Conservation (phyloP, 169 alveolate species). For the Cyclospora cayetanensis region DNA sequence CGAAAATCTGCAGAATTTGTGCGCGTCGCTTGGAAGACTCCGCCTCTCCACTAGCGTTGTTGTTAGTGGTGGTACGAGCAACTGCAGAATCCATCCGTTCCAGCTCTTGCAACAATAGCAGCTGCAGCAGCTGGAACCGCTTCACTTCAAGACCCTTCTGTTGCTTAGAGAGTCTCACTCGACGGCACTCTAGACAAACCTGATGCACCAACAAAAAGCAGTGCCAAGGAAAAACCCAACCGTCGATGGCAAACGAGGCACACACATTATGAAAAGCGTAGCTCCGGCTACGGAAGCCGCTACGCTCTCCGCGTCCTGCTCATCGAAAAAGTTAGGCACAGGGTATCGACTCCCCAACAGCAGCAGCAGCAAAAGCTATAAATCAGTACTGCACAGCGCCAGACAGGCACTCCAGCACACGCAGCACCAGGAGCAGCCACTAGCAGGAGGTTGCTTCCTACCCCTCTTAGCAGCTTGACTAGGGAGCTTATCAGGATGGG, state of each 20-base stretch:
- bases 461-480: constrained; percentile 48
- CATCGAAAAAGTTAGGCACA: too few species aligned
- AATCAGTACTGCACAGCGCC: background rate
- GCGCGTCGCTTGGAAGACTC: background rate
- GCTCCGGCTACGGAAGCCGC: too few species aligned
- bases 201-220: background rate
- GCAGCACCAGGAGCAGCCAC: background rate
- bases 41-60: background rate
- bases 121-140: constrained; percentile 52
- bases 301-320: too few species aligned
- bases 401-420: background rate
- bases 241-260: too few species aligned
- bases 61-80: constrained; percentile 11
- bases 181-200: constrained; percentile 38
- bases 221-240: too few species aligned
- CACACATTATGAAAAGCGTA: too few species aligned
- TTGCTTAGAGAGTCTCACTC: background rate
- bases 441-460: too few species aligned
- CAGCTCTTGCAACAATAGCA: background rate
- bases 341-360: background rate
- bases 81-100: constrained; percentile 15
- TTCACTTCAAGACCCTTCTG: constrained; percentile 16
- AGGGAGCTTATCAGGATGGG: constrained; percentile 56
- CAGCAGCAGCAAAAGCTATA: background rate
- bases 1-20: background rate